These are phyloP conservation scores for Nicotiana benthamiana DNA, from an alignment of 257 asterid species.

Conservation along the genomic window DNA sequence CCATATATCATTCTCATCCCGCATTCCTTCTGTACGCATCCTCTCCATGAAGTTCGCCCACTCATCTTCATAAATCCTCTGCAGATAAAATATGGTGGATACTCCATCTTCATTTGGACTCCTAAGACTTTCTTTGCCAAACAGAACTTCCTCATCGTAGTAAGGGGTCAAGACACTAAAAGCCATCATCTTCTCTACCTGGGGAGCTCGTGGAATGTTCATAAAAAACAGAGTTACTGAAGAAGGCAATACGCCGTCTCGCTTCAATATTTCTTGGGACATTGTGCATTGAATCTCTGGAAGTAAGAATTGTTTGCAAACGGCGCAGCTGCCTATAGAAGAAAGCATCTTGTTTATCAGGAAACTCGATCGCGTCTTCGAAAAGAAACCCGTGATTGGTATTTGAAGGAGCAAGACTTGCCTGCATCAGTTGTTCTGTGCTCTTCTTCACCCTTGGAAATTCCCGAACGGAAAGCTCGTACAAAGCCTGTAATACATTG, in stretches of 20 bases:
- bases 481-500: slow-evolving; percentile 65
- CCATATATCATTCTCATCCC: slow-evolving; percentile 62
- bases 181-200: slow-evolving; percentile 91
- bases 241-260: slow-evolving; percentile 72
- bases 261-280: slow-evolving; percentile 77
- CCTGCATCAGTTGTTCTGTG: slow-evolving; percentile 47
- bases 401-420: slow-evolving; percentile 52
- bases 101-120: slow-evolving; percentile 85
- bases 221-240: slow-evolving; percentile 89
- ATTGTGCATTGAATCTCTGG: slow-evolving; percentile 74
- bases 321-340: slow-evolving; percentile 74
- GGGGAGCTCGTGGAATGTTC: slow-evolving; percentile 95
- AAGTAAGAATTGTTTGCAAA: slow-evolving; percentile 59
- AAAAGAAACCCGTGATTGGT: slow-evolving; percentile 46
- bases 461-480: slow-evolving; percentile 67
- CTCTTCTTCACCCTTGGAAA: slow-evolving; percentile 61
- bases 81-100: slow-evolving; percentile 77
- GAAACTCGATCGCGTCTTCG: slow-evolving; percentile 54
- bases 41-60: slow-evolving; percentile 84
- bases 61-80: slow-evolving; percentile 77
- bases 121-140: slow-evolving; percentile 69
- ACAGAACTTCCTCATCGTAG: slow-evolving; percentile 86
- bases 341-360: slow-evolving; percentile 49
- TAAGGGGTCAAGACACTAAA: slow-evolving; percentile 95
- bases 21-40: slow-evolving; percentile 76